A percentile compares a stretch with the other conserved stretches of the same genome.
Conservation (phyloP, 2,329 filamentous ascomycete species). For the Emmonsiellopsis sp. region DNA sequence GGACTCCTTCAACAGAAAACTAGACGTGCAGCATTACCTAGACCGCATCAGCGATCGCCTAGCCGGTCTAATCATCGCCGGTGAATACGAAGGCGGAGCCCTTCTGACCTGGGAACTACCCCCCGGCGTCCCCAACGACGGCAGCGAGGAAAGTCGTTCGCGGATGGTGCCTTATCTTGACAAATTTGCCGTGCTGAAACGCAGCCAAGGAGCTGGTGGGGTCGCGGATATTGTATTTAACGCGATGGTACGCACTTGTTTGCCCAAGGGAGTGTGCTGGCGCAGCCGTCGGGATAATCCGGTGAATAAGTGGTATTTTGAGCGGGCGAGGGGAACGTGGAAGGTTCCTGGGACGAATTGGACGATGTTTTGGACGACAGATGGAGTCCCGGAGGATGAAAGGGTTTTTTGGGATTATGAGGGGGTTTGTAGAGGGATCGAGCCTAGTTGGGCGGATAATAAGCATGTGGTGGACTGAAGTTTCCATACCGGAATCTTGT, state of each 20-base stretch:
- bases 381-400: constrained; percentile 46
- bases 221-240: constrained; percentile 96
- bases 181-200: constrained; percentile 89
- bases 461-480: constrained; percentile 45
- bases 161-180: constrained; percentile 86
- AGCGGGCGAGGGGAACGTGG: constrained; percentile 72
- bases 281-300: constrained; percentile 81
- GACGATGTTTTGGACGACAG: constrained; percentile 98
- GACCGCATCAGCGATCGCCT: constrained; percentile 68
- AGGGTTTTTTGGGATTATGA: constrained; percentile 59
- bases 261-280: constrained; percentile 87
- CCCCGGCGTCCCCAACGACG: constrained; percentile 45
- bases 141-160: constrained; percentile 42
- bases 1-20: constrained; percentile 77
- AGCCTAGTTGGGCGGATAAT: constrained; percentile 38
- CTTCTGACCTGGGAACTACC: constrained; percentile 91
- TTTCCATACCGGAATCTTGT: too few species aligned
- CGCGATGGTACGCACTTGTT: constrained; percentile 82
- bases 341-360: constrained; percentile 76
- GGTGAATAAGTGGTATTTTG: constrained; percentile 99
- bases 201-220: constrained; percentile 78
- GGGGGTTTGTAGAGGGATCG: constrained; percentile 58
- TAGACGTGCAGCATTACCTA: constrained; percentile 78
- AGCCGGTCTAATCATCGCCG: constrained; percentile 87
- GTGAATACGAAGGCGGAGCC: constrained; percentile 91